Percentiles rank a stretch among this genome's conserved stretches.
Evolutionary conservation across 2,329 filamentous ascomycete species (phyloP).

Genomic region (Aspergillus latus): DNA sequence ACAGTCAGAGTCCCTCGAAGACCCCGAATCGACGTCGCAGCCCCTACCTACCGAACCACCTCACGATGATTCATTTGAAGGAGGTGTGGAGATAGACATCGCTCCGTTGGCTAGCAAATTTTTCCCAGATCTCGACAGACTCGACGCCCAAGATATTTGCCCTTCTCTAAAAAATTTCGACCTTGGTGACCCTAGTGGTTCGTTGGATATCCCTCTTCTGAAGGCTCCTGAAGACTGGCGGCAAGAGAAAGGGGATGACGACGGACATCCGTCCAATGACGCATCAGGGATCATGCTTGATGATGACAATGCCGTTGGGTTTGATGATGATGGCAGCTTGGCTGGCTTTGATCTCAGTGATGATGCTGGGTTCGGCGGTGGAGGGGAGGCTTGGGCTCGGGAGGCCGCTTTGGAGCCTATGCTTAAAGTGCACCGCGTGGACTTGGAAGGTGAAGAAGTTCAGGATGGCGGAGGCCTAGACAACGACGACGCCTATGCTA

Average conservation of each 20-base stretch:
- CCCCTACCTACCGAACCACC: conserved; percentile 29
- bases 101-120: conserved; percentile 72
- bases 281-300: conserved; percentile 81
- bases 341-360: conserved; percentile 67
- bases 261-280: conserved; percentile 58
- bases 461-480: conserved; percentile 59
- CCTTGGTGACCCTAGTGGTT: conserved; percentile 78
- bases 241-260: conserved; percentile 61
- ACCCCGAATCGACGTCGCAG: conserved; percentile 30
- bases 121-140: conserved; percentile 73
- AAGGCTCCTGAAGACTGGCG: conserved; percentile 86
- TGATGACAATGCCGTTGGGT: conserved; percentile 78
- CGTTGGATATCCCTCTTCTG: conserved; percentile 86
- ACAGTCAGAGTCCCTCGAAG: conserved; percentile 46
- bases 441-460: conserved; percentile 53
- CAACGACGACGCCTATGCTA: conserved; percentile 70
- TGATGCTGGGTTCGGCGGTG: conserved; percentile 87
- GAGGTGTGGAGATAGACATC: conserved; percentile 77
- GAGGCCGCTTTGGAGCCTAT: conserved; percentile 85
- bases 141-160: conserved; percentile 89
- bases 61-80: conserved; percentile 37
- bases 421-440: conserved; percentile 68
- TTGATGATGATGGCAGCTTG: conserved; percentile 72
- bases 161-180: conserved; percentile 94
- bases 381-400: conserved; percentile 91